Conservation (phyloP, 495 filamentous ascomycete genomes). For the Aspergillus biplanus region DNA sequence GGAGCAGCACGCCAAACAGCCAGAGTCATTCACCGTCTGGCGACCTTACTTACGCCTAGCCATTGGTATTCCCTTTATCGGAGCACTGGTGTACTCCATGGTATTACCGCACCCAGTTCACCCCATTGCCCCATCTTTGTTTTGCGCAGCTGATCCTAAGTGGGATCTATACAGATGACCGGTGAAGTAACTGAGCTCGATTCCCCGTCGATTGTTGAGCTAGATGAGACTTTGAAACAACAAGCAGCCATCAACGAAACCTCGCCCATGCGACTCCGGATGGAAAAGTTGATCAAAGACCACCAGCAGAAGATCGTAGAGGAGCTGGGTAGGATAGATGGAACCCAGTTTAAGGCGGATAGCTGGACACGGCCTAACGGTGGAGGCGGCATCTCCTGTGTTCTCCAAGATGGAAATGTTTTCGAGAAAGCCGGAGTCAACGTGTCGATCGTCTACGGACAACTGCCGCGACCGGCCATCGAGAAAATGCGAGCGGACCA, state of each 20-base stretch:
- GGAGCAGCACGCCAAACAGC: slow-evolving; percentile 27
- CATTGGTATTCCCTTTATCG: slow-evolving; percentile 64
- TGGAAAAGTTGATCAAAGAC: slow-evolving; percentile 93
- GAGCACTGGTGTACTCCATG: slow-evolving; percentile 69
- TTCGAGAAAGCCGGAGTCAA: slow-evolving; percentile 99
- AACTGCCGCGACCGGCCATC: slow-evolving; percentile 84
- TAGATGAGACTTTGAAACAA: slow-evolving; percentile 50
- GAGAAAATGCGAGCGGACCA: slow-evolving; percentile 94
- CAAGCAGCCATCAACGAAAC: slow-evolving; percentile 51
- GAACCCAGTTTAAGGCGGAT: slow-evolving; percentile 77
- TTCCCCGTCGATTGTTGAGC: slow-evolving; percentile 58
- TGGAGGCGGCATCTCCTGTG: slow-evolving; percentile 85
- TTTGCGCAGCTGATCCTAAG: slow-evolving; percentile 12
- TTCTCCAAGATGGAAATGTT: slow-evolving; percentile 92
- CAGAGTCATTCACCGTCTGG: slow-evolving; percentile 48
- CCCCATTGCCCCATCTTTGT: no score
- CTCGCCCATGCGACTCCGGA: slow-evolving; percentile 95
- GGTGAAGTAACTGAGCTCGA: slow-evolving; percentile 57
- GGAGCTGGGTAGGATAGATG: slow-evolving; percentile 81
- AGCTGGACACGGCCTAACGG: slow-evolving; percentile 87
- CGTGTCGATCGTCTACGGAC: slow-evolving; percentile 92
- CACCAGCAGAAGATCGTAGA: slow-evolving; percentile 86
- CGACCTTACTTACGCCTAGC: slow-evolving; percentile 59
- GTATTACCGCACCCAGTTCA: slow-evolving; percentile 35
- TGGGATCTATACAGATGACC: slow-evolving; percentile 40